phyloP scores from a whole-genome alignment of 352 stramenopile genomes.

The Sclerospora graminicola region DNA sequence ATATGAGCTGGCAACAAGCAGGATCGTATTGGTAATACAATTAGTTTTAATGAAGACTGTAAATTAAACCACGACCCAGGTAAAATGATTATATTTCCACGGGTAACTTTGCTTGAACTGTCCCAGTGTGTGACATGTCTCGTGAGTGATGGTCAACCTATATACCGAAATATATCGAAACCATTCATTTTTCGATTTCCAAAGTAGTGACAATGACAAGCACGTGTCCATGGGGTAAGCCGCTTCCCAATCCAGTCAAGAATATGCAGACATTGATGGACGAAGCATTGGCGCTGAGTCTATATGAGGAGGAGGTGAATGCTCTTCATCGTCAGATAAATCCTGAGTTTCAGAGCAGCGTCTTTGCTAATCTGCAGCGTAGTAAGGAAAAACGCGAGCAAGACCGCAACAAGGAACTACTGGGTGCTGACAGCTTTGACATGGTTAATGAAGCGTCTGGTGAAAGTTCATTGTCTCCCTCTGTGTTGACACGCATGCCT shows the following conservation, averaged over 20 bases:
- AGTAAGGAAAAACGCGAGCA: conserved; percentile 24
- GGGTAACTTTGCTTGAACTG: too few species aligned
- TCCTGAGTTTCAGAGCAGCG: conserved; percentile 23
- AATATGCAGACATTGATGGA: conserved; percentile 65
- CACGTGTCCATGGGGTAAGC: conserved; percentile 17
- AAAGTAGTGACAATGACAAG: conserved; percentile 6
- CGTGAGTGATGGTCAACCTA: too few species aligned
- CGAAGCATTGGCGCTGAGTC: conserved; percentile 46
- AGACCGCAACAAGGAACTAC: conserved; percentile 23
- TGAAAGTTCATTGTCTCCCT: conserved; percentile 4
- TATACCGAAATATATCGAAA: too few species aligned
- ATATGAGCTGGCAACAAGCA: too few species aligned
- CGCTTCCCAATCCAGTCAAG: conserved; percentile 4
- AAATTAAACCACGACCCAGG: too few species aligned
- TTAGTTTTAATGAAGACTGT: too few species aligned
- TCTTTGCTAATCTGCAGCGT: conserved; percentile 27
- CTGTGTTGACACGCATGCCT: conserved; percentile 17
- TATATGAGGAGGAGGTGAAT: conserved; percentile 52
- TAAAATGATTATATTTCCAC: too few species aligned
- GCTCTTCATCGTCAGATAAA: conserved; percentile 30
- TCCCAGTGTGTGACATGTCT: too few species aligned
- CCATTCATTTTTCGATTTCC: too few species aligned
- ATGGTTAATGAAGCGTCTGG: conserved; percentile 5
- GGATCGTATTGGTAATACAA: too few species aligned
- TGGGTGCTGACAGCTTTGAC: conserved; percentile 34